Base-by-base conservation (phyloP, 352 stramenopile species). In the Pythium dissimile region DNA sequence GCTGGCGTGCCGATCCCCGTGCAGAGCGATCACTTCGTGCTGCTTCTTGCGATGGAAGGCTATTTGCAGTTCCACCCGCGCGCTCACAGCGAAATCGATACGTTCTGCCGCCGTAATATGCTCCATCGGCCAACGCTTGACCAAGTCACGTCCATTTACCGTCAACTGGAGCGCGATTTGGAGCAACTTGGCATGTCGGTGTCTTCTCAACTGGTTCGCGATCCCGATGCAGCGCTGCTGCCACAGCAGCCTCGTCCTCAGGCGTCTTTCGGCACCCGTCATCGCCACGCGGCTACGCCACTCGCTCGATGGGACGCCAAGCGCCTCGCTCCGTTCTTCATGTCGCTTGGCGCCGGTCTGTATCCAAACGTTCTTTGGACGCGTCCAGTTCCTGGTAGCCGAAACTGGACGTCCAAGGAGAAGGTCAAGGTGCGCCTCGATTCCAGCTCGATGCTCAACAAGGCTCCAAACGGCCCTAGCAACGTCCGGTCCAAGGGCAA, bases 381-480 rank as follows among this genome's bases (percentile, higher is more conserved):
- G 12, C 63, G 63, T 9, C 68, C 63, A 3, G 62, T 64, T 26
- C 57, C 59, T 0, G 64, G 72, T 6, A 83, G 63, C 31, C 73
- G 73, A 18, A 88, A 88, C 51, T 93, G 78, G 75, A 88, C 67
- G 32, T 89, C 84, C 24, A 88, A 87, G 61, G 80, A 93, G 46
- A 91, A 91, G 49, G 77, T 91, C 13, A 91, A 91, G 49, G 83
- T 93, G 37, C 79, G 74, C 35, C 71, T 93, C 26, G 76, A 87
- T 49, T 69, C 64, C 2, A 42, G 72, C 18, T 89, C 77, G 15
- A 80, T 87, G 66, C 57, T 89, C 5, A 56, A 68, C 38, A 50
- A 59, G 26, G 32, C 35, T 9, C 42, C 47, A 15, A 38, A 37
- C 32, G 51, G 45, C n/a, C 32, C 30, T n/a, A 41, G 30, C 26